Evolutionary conservation across 108 stramenopile genomes (phyloP).

Genomic region (Cyclotella kingstonii): DNA sequence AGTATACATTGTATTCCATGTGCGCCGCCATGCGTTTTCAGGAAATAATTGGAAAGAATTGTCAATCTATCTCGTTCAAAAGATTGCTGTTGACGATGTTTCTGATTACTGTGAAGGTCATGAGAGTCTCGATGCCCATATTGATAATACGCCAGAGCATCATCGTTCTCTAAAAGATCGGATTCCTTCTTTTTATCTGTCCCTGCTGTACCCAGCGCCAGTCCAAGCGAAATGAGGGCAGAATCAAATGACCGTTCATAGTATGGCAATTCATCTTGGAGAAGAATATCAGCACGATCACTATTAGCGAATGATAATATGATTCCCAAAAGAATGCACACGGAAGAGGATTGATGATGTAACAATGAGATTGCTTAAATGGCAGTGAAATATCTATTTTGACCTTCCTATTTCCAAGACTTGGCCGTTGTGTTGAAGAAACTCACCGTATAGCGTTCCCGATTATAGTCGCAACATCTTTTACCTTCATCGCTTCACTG

Average conservation of each 20-base stretch:
- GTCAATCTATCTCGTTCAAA: constrained; percentile 56
- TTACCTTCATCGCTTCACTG: constrained; percentile 14
- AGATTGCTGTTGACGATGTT: constrained; percentile 31
- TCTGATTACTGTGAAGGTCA: background rate
- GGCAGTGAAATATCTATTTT: background rate
- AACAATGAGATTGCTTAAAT: background rate
- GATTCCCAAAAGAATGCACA: background rate
- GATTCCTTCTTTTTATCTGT: constrained; percentile 10
- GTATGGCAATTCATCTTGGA: constrained; percentile 10
- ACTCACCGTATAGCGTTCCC: constrained; percentile 24
- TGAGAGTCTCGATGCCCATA: constrained; percentile 6
- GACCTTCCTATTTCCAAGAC: background rate
- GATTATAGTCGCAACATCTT: constrained; percentile 12
- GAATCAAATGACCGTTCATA: constrained; percentile 22
- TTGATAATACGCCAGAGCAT: constrained; percentile 19
- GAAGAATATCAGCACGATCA: constrained; percentile 4
- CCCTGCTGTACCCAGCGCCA: constrained; percentile 46
- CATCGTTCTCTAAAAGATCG: background rate
- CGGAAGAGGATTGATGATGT: background rate
- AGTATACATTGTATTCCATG: constrained; percentile 66
- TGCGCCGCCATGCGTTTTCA: constrained; percentile 78
- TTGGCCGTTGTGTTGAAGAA: background rate
- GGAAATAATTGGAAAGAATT: constrained; percentile 76
- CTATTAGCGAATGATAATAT: background rate
- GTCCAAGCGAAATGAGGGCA: constrained; percentile 29